A percentile compares a stretch with the other conserved stretches of the same genome.
Conservation (phyloP, 176 grass and related monocot species). For the Oryza punctata region DNA sequence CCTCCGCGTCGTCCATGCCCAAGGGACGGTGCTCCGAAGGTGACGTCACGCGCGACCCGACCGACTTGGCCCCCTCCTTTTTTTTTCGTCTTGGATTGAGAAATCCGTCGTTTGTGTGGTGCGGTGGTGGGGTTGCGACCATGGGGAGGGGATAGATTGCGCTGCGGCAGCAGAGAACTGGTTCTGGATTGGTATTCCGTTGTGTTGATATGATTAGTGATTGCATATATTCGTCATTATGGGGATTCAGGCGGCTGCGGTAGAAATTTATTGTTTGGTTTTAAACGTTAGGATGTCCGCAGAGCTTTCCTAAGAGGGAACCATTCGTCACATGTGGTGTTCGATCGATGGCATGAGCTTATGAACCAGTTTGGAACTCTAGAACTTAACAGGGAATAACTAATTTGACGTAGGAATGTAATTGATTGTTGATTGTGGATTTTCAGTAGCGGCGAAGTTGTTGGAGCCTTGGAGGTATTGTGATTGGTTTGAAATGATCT, state of each 20-base stretch:
- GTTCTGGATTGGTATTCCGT: background rate
- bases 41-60: conserved; percentile 15
- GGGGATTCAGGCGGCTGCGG: background rate
- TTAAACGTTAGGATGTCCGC: background rate
- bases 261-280: background rate
- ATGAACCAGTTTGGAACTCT: background rate
- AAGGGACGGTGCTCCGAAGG: conserved; percentile 58
- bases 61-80: background rate
- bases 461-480: background rate
- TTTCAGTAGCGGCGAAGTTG: background rate
- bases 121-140: background rate
- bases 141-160: background rate
- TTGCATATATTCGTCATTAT: background rate
- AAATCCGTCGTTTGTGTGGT: background rate
- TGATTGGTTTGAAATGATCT: background rate
- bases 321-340: background rate
- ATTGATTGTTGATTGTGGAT: background rate
- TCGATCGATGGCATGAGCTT: background rate
- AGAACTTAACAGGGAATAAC: background rate
- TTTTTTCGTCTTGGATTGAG: background rate
- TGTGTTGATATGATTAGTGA: background rate
- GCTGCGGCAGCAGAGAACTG: background rate
- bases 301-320: conserved; percentile 1
- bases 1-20: conserved; percentile 49
- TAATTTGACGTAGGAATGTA: background rate